Percentiles rank a stretch among this genome's conserved stretches.
phyloP scores from a whole-genome alignment of 2,329 filamentous ascomycete genomes.

The Colletotrichum sp. region DNA sequence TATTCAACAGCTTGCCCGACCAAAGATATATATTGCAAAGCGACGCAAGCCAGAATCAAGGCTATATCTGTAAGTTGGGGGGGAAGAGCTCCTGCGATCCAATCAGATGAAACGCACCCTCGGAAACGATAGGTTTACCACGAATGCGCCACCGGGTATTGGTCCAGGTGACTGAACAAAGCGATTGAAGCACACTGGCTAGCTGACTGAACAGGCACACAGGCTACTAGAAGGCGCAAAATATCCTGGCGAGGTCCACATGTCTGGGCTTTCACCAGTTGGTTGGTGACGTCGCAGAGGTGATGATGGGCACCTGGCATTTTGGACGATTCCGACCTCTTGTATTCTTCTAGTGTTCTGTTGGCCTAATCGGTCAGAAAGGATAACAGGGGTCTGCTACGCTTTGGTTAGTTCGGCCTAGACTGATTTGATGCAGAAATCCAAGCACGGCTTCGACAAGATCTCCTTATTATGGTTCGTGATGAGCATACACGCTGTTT shows the following conservation, averaged over 20 bases:
- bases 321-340: background rate
- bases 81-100: background rate
- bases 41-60: background rate
- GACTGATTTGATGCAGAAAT: background rate
- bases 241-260: background rate
- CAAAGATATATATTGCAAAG: background rate
- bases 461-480: background rate
- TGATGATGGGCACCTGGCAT: background rate
- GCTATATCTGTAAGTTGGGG: background rate
- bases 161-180: background rate
- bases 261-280: background rate
- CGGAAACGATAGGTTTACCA: background rate
- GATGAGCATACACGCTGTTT: background rate
- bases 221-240: background rate
- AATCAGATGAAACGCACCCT: background rate
- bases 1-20: background rate
- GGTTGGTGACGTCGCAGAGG: background rate
- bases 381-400: background rate
- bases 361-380: background rate
- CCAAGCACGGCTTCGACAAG: background rate
- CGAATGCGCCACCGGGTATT: background rate
- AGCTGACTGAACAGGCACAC: background rate
- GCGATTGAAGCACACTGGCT: background rate
- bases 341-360: background rate
- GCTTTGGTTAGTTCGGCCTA: background rate